Base-by-base conservation (phyloP, 352 stramenopile genomes). In the Globisporangium rhizosaccharum region DNA sequence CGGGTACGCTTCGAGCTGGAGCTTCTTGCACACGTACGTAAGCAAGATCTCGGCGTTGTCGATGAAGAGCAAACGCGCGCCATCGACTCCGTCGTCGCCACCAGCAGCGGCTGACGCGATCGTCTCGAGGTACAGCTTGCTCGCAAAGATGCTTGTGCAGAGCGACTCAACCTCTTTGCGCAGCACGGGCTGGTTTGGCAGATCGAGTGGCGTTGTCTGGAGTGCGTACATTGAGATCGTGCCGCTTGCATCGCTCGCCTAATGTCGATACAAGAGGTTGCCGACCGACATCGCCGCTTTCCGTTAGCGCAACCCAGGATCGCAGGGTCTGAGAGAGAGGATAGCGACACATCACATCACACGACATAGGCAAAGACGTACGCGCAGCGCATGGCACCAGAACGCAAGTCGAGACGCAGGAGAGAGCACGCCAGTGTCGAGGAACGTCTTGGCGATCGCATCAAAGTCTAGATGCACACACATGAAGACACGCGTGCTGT, bases 21-120 rank as follows among this genome's bases (percentile, higher is more conserved):
- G 70, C 15, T 80, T 73, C 44, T 85, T 87, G 59, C 81, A 91
- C 28, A 88, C 25, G 51, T 85, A 72, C 25, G 79, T 87, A 28
- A 91, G 20, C 17, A 92, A 58, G 10, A 83, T 83, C 66, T 94
- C 85, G 25, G 81, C 77, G 45, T 70, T 84, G 61, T 94, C 82
- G 45, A 91, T 87, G 56, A 92, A 90, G 8, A 88, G 65, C 51
- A 94, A 59, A 6, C 79, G 78, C 12, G 76, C 63, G 25, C 72
- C 75, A 51, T 88, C 78, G 48, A 74, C 73, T 2, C 53, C 72
- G 26, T 85, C 66, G 8, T 68, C 69, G 14, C 72, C 57, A 55
- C 17, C n/a, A 15, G 70, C 62, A 15, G 57, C 45, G 2, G 51
- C 45, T 5, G 58, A 53, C 8, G 62, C 47, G 1, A 86, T 56